Conservation (phyloP, 805 yeast genomes). For the Maudiozyma serrabonitensis region DNA sequence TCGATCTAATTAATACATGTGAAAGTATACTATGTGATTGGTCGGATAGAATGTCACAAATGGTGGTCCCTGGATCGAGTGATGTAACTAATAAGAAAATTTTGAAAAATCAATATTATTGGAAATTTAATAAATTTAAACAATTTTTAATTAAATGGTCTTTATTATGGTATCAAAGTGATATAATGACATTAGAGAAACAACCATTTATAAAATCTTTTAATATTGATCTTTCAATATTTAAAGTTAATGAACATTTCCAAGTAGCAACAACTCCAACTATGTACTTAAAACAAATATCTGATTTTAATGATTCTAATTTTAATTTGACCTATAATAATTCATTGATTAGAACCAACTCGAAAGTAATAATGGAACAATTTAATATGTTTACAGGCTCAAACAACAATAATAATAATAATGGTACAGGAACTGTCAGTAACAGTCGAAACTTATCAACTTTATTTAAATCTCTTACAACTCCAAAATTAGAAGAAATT, state of each 20-base stretch:
- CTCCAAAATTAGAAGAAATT: constrained; percentile 2
- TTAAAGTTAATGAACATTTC: background rate
- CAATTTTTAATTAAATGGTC: constrained; percentile 20
- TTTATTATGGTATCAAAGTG: constrained; percentile 14
- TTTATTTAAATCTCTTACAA: constrained; percentile 1
- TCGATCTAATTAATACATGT: constrained; percentile 19
- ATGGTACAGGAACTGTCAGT: background rate
- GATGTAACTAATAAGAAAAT: background rate
- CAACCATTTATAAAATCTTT: constrained; percentile 6
- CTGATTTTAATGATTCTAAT: background rate
- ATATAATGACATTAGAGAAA: constrained; percentile 6
- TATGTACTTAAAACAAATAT: constrained; percentile 1
- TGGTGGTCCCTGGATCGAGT: background rate
- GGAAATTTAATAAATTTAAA: constrained; percentile 19
- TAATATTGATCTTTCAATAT: constrained; percentile 1
- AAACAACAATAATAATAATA: background rate
- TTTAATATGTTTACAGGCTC: constrained; percentile 18
- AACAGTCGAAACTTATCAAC: constrained; percentile 3
- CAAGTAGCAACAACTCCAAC: background rate
- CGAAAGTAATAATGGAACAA: constrained; percentile 23
- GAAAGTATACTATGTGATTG: constrained; percentile 15
- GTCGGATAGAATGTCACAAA: constrained; percentile 1
- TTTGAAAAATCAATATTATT: constrained; percentile 8
- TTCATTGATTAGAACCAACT: constrained; percentile 12
- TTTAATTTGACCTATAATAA: background rate